These are phyloP conservation scores for Mitragyna speciosa DNA, from an alignment of 257 asterid species.

Conservation along the genomic window DNA sequence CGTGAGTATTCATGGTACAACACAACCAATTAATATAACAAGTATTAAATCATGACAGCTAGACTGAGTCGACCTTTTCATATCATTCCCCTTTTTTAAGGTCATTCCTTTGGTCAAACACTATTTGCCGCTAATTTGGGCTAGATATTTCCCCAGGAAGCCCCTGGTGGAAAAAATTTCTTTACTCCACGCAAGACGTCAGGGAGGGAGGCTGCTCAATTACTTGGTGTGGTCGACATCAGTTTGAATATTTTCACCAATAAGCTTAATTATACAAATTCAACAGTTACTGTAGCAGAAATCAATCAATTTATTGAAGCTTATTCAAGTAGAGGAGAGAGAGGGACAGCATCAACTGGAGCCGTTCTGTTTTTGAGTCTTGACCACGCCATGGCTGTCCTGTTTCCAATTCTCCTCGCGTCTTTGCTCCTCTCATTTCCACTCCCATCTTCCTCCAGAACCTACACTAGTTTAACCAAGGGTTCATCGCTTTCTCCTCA, in stretches of 20 bases:
- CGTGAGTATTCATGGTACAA: too few species aligned
- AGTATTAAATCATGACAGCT: too few species aligned
- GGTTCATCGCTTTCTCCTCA: conserved; percentile 19
- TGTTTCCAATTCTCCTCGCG: conserved; percentile 1
- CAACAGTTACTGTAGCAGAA: too few species aligned
- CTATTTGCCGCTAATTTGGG: not conserved
- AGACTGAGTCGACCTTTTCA: too few species aligned
- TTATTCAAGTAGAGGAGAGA: not conserved
- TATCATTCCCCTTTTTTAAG: too few species aligned
- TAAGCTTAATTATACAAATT: too few species aligned
- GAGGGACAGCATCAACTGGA: not conserved
- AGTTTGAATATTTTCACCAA: not conserved
- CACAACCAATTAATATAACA: too few species aligned
- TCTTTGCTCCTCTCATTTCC: conserved; percentile 10
- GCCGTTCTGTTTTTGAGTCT: not conserved
- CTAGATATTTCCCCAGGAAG: not conserved
- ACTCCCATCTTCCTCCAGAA: not conserved
- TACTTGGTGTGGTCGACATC: not conserved
- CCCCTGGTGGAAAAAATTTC: too few species aligned
- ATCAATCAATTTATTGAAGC: not conserved
- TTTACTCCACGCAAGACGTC: not conserved
- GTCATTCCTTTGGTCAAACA: not conserved
- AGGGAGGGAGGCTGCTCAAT: not conserved
- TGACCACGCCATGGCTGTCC: conserved; percentile 10
- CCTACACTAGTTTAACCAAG: conserved; percentile 1